Percentiles rank a stretch among this genome's conserved stretches.
phyloP scores from a whole-genome alignment of 495 filamentous ascomycete genomes.

The Xylaria castorea region DNA sequence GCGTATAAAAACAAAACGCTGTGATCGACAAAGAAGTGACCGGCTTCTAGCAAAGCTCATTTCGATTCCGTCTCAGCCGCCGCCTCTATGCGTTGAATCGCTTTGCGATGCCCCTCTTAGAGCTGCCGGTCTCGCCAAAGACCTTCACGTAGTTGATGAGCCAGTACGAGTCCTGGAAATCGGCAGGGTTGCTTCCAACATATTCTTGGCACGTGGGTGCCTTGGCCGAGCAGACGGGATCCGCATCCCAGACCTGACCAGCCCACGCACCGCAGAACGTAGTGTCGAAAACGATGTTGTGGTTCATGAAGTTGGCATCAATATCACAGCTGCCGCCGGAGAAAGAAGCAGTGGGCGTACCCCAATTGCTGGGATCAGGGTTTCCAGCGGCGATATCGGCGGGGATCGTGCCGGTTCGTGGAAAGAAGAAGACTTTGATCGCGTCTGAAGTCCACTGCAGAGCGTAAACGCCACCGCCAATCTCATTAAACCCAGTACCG shows the following conservation, averaged over 20 bases:
- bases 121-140: slow-evolving; percentile 50
- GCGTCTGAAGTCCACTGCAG: slow-evolving; percentile 71
- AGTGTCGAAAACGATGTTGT: slow-evolving; percentile 81
- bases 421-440: slow-evolving; percentile 83
- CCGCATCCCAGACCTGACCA: slow-evolving; percentile 62
- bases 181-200: slow-evolving; percentile 67
- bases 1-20: slow-evolving; percentile 9
- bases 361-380: slow-evolving; percentile 71
- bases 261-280: slow-evolving; percentile 94
- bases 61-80: not conserved
- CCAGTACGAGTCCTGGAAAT: slow-evolving; percentile 73
- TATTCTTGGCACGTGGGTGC: slow-evolving; percentile 65
- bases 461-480: slow-evolving; percentile 78
- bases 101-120: slow-evolving; percentile 19
- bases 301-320: slow-evolving; percentile 67
- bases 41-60: slow-evolving; percentile 2
- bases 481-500: slow-evolving; percentile 74
- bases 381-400: slow-evolving; percentile 59
- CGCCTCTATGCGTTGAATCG: slow-evolving; percentile 34
- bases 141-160: slow-evolving; percentile 71
- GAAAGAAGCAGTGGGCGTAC: slow-evolving; percentile 70
- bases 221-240: slow-evolving; percentile 48
- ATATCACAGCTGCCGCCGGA: slow-evolving; percentile 67
- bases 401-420: slow-evolving; percentile 61
- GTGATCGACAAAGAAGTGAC: slow-evolving; percentile 9